phyloP scores from a whole-genome alignment of 164 flowering plant genomes.

The Hamamelis virginiana region DNA sequence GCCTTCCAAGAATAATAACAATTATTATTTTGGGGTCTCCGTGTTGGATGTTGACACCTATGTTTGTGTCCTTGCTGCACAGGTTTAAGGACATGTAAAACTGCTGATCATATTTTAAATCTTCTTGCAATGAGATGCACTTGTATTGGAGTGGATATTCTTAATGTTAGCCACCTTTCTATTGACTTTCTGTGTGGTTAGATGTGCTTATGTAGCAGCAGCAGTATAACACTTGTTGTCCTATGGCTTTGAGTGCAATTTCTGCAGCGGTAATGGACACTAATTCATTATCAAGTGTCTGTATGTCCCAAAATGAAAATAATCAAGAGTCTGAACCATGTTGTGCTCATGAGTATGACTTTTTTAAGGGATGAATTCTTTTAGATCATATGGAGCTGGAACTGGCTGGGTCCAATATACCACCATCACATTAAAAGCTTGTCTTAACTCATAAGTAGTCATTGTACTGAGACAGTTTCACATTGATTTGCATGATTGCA shows the following conservation, averaged over 20 bases:
- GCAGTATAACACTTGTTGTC: not conserved
- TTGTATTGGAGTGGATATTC: not conserved
- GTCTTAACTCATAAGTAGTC: not conserved
- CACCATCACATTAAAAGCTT: not conserved
- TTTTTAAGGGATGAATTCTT: not conserved
- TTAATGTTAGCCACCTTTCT: not conserved
- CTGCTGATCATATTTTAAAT: not conserved
- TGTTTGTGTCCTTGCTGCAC: not conserved
- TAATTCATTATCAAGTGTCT: no score
- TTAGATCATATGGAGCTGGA: not conserved
- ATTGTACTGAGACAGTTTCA: conserved; percentile 3
- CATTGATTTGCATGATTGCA: not conserved
- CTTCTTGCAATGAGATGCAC: not conserved
- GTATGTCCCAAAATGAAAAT: no score
- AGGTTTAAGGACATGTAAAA: not conserved
- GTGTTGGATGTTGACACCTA: not conserved
- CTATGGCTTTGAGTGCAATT: not conserved
- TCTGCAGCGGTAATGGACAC: not conserved
- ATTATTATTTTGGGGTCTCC: no score
- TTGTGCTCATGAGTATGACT: not conserved
- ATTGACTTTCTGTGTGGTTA: not conserved
- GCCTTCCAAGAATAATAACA: no score
- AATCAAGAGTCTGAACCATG: no score
- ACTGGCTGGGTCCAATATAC: not conserved
- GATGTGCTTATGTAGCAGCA: not conserved